A percentile compares a stretch with the other conserved stretches of the same genome.
Conservation (phyloP, 2,329 filamentous ascomycete species). For the Tolypocladium sp. region DNA sequence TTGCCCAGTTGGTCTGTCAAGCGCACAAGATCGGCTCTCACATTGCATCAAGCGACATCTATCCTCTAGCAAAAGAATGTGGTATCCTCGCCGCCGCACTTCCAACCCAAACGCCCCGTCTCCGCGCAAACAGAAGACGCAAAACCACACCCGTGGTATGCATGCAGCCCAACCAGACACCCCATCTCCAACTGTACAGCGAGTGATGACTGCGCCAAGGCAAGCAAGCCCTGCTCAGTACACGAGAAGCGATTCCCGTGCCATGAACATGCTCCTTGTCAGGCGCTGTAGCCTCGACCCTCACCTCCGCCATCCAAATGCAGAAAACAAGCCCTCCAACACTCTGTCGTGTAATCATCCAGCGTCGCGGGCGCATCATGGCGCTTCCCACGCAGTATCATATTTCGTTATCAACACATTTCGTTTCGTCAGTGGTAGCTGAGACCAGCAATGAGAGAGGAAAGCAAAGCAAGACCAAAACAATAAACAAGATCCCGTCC, state of each 20-base stretch:
- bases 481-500: background rate
- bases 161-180: background rate
- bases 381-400: background rate
- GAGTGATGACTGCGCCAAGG: background rate
- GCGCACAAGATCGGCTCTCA: background rate
- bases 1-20: no score
- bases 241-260: background rate
- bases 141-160: background rate
- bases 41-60: conserved; percentile 1
- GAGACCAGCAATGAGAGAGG: background rate
- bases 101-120: background rate
- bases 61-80: conserved; percentile 6
- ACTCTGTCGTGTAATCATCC: background rate
- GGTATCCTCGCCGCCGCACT: background rate
- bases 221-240: background rate
- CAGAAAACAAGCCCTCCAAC: background rate
- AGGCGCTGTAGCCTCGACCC: background rate
- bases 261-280: background rate
- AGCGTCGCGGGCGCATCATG: background rate
- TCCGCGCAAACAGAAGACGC: background rate
- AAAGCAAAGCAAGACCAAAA: background rate
- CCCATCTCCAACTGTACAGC: background rate
- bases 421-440: background rate
- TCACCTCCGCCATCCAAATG: background rate
- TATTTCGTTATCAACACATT: background rate